A percentile compares a stretch with the other conserved stretches of the same genome.
These are phyloP conservation scores for Eustoma russellianum DNA, from an alignment of 257 asterid species.

Conservation along the genomic window DNA sequence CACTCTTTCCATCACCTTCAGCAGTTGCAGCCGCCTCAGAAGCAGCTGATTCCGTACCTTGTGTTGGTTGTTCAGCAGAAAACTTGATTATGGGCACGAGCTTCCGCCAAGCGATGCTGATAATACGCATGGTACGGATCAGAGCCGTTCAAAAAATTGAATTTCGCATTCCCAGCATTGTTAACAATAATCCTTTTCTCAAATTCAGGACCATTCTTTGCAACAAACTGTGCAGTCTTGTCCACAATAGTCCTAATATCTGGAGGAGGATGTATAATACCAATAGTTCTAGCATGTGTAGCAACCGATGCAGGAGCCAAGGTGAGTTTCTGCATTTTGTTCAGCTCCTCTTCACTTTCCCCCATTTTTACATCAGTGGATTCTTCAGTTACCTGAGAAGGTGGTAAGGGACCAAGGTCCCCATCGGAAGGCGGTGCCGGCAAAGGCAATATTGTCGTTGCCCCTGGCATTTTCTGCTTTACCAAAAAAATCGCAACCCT, in stretches of 20 bases:
- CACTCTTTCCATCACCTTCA: conserved; percentile 34
- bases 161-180: conserved; percentile 81
- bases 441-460: conserved; percentile 62
- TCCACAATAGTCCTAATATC: conserved; percentile 84
- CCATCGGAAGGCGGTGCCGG: conserved; percentile 81
- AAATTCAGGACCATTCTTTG: conserved; percentile 77
- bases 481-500: conserved; percentile 2
- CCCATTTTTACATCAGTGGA: conserved; percentile 8
- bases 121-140: conserved; percentile 94
- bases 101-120: conserved; percentile 78
- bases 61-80: conserved; percentile 30
- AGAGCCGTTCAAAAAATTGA: conserved; percentile 61
- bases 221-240: conserved; percentile 81
- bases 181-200: conserved; percentile 69
- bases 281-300: conserved; percentile 76
- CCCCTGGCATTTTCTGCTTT: conserved; percentile 51
- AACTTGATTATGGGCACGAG: conserved; percentile 60
- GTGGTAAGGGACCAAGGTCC: conserved; percentile 54
- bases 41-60: conserved; percentile 25
- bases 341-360: conserved; percentile 25
- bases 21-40: conserved; percentile 38
- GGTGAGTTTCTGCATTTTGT: conserved; percentile 10
- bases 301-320: conserved; percentile 53
- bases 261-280: conserved; percentile 85
- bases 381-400: conserved; percentile 35